Evolutionary conservation across 2,329 filamentous ascomycete species (phyloP).

Genomic region (Talaromyces sp.): DNA sequence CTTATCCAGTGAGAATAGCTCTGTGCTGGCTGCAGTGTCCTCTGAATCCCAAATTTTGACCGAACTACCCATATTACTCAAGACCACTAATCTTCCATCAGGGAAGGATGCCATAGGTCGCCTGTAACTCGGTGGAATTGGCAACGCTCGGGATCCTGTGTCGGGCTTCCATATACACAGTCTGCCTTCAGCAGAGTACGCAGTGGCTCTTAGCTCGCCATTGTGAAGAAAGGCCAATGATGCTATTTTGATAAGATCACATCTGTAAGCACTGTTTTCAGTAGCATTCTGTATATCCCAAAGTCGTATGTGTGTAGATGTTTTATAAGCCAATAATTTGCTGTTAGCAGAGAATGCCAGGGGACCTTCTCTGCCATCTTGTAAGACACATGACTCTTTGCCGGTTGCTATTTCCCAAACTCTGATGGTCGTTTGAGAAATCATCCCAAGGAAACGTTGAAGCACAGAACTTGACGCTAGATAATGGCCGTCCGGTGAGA

Average conservation of each 20-base stretch:
- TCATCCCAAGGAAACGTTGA: no score
- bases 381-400: not conserved
- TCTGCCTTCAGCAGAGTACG: not conserved
- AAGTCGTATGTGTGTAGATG: not conserved
- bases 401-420: not conserved
- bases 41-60: not conserved
- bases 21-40: not conserved
- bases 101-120: not conserved
- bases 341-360: not conserved
- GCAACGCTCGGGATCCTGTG: not conserved
- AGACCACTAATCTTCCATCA: not conserved
- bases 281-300: not conserved
- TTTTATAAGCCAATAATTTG: not conserved
- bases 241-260: not conserved
- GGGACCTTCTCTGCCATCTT: not conserved
- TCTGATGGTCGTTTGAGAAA: not conserved
- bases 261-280: not conserved
- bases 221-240: not conserved
- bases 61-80: not conserved
- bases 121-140: not conserved
- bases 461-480: not conserved
- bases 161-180: not conserved
- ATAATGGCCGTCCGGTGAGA: not conserved
- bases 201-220: not conserved
- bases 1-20: not conserved